Conservation (phyloP, 495 filamentous ascomycete genomes). For the Articulospora tetracladia region DNA sequence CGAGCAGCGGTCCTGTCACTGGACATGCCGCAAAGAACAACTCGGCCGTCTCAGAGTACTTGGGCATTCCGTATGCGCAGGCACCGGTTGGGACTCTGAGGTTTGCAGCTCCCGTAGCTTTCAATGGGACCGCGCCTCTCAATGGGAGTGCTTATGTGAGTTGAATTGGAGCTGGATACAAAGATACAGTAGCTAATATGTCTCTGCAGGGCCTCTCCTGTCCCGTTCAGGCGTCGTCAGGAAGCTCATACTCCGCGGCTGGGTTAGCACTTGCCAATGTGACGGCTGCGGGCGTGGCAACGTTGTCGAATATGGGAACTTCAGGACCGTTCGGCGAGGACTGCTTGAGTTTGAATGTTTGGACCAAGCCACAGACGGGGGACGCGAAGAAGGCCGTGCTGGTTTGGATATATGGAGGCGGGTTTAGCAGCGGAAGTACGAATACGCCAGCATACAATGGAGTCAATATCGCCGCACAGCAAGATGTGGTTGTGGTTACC, state of each 20-base stretch:
- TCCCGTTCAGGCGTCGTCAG: background rate
- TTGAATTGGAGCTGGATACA: background rate
- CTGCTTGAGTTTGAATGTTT: conserved; percentile 50
- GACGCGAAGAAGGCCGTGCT: conserved; percentile 32
- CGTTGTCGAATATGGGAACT: background rate
- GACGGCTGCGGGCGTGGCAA: conserved; percentile 4
- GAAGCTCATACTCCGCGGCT: background rate
- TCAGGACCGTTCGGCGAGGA: conserved; percentile 38
- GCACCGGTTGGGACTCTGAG: conserved; percentile 43
- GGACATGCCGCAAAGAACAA: conserved; percentile 40
- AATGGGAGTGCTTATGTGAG: conserved; percentile 30
- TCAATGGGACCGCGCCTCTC: conserved; percentile 12
- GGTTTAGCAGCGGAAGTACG: conserved; percentile 31
- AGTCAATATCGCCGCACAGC: conserved; percentile 35
- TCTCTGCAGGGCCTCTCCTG: conserved; percentile 15
- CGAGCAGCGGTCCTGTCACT: conserved; percentile 37
- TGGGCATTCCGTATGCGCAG: conserved; percentile 46
- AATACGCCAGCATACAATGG: conserved; percentile 36
- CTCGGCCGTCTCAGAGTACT: conserved; percentile 41
- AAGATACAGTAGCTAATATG: background rate
- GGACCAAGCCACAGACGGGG: conserved; percentile 33
- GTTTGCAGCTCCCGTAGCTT: conserved; percentile 37
- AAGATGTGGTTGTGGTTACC: conserved; percentile 55
- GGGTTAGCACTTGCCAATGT: conserved; percentile 9
- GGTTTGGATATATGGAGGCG: conserved; percentile 37